Evolutionary conservation across 176 grass and related monocot species (phyloP).

Genomic region (Raddia distichophylla): DNA sequence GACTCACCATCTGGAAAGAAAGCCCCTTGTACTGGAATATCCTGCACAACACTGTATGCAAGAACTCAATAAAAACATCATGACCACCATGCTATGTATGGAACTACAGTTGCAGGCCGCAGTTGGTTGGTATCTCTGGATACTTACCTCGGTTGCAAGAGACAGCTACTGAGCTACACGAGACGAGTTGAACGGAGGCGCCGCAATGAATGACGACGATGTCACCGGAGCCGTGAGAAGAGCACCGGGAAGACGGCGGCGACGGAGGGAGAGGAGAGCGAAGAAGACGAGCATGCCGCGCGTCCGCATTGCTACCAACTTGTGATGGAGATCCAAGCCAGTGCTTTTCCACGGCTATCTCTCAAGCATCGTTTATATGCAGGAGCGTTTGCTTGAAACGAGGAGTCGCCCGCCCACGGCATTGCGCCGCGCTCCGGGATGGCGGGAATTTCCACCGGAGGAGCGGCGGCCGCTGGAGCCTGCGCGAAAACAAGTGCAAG

Average conservation of each 20-base stretch:
- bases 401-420: not conserved
- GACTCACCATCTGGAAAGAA: slow-evolving; percentile 62
- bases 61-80: not conserved
- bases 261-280: slow-evolving; percentile 28
- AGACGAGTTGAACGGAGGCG: slow-evolving; percentile 25
- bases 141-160: slow-evolving; percentile 40
- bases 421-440: not conserved
- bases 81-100: not conserved
- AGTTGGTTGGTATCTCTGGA: not conserved
- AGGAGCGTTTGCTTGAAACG: not conserved
- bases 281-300: slow-evolving; percentile 34
- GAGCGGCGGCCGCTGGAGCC: not conserved
- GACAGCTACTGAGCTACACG: slow-evolving; percentile 14
- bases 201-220: not conserved
- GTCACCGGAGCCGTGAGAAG: not conserved
- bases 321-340: not conserved
- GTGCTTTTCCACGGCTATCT: not conserved
- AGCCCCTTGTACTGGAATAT: slow-evolving; percentile 65
- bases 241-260: slow-evolving; percentile 17
- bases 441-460: not conserved
- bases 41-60: slow-evolving; percentile 31
- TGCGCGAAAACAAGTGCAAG: slow-evolving; percentile 11
- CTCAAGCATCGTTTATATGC: not conserved
- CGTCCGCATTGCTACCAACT: slow-evolving; percentile 19
- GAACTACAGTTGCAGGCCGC: not conserved